Percentiles rank a stretch among this genome's conserved stretches.
Evolutionary conservation across 2,329 filamentous ascomycete genomes (phyloP).

Genomic region (Plectosphaerella cucumerina): DNA sequence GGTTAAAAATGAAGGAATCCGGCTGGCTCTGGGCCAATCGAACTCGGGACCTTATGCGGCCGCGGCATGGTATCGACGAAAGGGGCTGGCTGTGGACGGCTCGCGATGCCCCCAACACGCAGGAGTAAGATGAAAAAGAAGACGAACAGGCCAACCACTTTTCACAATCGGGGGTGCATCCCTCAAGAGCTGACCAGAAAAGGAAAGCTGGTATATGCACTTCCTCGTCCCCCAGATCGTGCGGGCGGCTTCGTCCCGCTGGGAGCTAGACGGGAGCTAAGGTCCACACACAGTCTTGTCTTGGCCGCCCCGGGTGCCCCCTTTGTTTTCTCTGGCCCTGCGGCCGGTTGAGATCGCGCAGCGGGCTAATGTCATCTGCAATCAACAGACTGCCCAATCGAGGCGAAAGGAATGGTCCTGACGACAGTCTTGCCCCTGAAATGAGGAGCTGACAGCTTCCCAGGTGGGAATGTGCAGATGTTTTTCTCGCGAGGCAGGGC

Average conservation of each 20-base stretch:
- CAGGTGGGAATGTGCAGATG: not conserved
- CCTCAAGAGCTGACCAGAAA: not conserved
- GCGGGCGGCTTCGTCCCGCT: not conserved
- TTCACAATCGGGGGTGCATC: not conserved
- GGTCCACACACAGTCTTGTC: not conserved
- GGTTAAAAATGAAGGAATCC: constrained; percentile 9
- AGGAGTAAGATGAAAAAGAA: not conserved
- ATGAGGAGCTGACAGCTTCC: not conserved
- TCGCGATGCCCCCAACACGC: not conserved
- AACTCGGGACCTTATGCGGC: too few relatives aligned
- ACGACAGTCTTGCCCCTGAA: not conserved
- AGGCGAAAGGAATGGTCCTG: not conserved
- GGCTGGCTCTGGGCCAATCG: constrained; percentile 7
- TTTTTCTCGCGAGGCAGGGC: not conserved
- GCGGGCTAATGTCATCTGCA: not conserved
- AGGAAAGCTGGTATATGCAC: not conserved
- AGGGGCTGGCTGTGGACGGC: not conserved
- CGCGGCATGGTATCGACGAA: too few relatives aligned
- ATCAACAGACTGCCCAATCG: not conserved
- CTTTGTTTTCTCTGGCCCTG: not conserved
- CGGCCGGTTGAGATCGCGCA: not conserved
- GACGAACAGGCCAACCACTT: not conserved
- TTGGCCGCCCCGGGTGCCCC: not conserved
- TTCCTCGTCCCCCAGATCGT: not conserved
- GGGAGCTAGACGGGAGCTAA: not conserved